Conservation (phyloP, 768 basidiomycete genomes). For the Pisolithus orientalis region DNA sequence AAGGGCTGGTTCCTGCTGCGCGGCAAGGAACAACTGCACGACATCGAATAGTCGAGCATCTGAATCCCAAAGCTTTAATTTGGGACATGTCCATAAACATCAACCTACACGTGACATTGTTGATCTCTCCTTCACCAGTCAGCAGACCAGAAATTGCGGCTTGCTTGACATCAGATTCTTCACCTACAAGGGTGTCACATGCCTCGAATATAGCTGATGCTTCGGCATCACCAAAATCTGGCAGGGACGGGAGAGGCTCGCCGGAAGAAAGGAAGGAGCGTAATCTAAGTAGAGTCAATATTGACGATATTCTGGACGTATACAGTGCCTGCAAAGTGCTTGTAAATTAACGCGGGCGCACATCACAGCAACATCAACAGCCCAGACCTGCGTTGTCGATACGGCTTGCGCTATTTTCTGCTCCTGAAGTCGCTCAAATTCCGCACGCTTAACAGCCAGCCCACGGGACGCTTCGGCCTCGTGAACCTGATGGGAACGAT, state of each 20-base stretch:
- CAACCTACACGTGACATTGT: slow-evolving; percentile 59
- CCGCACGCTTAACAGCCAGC: slow-evolving; percentile 45
- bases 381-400: slow-evolving; percentile 50
- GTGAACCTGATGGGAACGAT: slow-evolving; percentile 37
- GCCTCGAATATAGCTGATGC: slow-evolving; percentile 47
- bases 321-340: slow-evolving; percentile 35
- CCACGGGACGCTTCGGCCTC: slow-evolving; percentile 61
- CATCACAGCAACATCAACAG: not conserved
- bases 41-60: slow-evolving; percentile 60
- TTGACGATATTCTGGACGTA: slow-evolving; percentile 37
- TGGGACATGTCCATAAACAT: slow-evolving; percentile 1
- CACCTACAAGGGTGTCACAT: slow-evolving; percentile 49
- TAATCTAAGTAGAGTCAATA: slow-evolving; percentile 57
- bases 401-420: slow-evolving; percentile 51
- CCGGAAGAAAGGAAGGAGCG: slow-evolving; percentile 44
- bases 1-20: slow-evolving; percentile 30
- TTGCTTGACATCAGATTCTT: slow-evolving; percentile 45
- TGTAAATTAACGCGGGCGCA: not conserved
- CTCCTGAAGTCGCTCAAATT: slow-evolving; percentile 51
- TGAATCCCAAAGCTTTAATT: slow-evolving; percentile 22
- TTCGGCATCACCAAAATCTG: slow-evolving; percentile 47
- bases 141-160: slow-evolving; percentile 50
- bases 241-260: slow-evolving; percentile 34
- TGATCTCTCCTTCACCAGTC: slow-evolving; percentile 50
- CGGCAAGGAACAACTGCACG: slow-evolving; percentile 45